Conservation (phyloP, 257 asterid genomes). For the Cynanchum wilfordii region DNA sequence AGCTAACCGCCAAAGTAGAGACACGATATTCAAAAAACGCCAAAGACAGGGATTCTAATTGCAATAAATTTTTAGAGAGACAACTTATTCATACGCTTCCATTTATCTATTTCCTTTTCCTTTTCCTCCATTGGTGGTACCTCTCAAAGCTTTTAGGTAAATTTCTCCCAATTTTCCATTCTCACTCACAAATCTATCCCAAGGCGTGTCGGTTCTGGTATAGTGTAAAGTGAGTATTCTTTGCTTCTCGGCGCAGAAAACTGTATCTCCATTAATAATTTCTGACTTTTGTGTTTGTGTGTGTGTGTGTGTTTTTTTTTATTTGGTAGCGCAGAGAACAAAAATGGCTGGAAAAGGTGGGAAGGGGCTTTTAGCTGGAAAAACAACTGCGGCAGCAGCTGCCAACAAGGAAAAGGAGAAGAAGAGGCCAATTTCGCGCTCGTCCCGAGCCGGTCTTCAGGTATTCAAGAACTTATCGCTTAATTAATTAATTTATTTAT, state of each 20-base stretch:
- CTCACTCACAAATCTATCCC: not conserved
- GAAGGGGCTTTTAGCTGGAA: slow-evolving; percentile 89
- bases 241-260: not conserved
- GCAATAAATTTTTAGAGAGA: slow-evolving; percentile 28
- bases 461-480: slow-evolving; percentile 18
- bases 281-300: not conserved
- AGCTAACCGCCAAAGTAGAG: slow-evolving; percentile 49
- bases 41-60: slow-evolving; percentile 11
- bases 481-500: too few species aligned
- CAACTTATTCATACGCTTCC: not conserved
- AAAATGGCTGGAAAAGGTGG: slow-evolving; percentile 98
- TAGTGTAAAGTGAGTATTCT: not conserved
- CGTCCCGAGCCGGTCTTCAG: slow-evolving; percentile 97
- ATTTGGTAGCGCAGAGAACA: not conserved
- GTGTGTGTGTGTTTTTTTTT: not conserved
- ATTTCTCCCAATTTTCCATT: not conserved
- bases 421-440: slow-evolving; percentile 74
- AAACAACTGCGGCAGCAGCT: slow-evolving; percentile 71
- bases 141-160: slow-evolving; percentile 6
- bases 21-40: slow-evolving; percentile 31
- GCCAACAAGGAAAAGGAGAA: slow-evolving; percentile 85
- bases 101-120: not conserved
- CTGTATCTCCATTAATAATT: not conserved
- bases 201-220: not conserved
- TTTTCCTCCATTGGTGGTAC: not conserved